These are phyloP conservation scores for Stephanodiscus triporus DNA, from an alignment of 108 stramenopile genomes.

Conservation along the genomic window DNA sequence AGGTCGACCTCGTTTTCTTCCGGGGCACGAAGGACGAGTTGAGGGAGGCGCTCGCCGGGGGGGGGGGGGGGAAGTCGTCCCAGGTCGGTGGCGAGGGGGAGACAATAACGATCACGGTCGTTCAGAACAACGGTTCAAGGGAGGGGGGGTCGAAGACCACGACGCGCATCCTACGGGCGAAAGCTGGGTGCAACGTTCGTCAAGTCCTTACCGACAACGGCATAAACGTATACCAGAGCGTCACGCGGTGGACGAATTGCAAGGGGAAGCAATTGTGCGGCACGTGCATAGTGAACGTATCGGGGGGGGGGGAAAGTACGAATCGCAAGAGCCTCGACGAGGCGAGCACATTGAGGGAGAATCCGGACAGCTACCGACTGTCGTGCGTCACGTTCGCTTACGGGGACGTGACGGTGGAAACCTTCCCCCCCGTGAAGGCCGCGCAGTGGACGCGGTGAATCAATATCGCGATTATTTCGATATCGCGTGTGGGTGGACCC, in stretches of 20 bases:
- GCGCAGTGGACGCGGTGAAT: conserved; percentile 90
- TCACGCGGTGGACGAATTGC: conserved; percentile 96
- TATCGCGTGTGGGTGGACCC: too few species aligned
- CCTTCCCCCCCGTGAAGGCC: conserved; percentile 88
- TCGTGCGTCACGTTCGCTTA: conserved; percentile 94
- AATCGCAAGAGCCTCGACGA: conserved; percentile 93
- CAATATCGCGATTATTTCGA: too few species aligned
- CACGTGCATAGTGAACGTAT: conserved; percentile 92
- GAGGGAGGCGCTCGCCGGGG: conserved; percentile 60
- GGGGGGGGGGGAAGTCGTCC: conserved; percentile 19
- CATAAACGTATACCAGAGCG: conserved; percentile 93
- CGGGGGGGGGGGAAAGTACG: conserved; percentile 68
- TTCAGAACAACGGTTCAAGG: conserved; percentile 72
- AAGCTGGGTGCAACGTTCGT: conserved; percentile 77
- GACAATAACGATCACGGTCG: conserved; percentile 78
- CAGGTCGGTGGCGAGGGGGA: conserved; percentile 3
- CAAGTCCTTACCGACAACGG: conserved; percentile 86
- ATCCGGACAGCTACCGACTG: conserved; percentile 89
- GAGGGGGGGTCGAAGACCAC: conserved; percentile 42
- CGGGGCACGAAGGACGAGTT: conserved; percentile 88
- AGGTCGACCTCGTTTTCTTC: conserved; percentile 91
- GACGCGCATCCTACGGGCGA: conserved; percentile 46
- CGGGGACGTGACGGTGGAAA: conserved; percentile 85
- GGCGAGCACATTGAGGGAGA: conserved; percentile 85
- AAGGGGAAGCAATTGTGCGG: conserved; percentile 97